Evolutionary conservation across 805 yeast genomes (phyloP).

Genomic region (Sugiyamaella chiloensis): DNA sequence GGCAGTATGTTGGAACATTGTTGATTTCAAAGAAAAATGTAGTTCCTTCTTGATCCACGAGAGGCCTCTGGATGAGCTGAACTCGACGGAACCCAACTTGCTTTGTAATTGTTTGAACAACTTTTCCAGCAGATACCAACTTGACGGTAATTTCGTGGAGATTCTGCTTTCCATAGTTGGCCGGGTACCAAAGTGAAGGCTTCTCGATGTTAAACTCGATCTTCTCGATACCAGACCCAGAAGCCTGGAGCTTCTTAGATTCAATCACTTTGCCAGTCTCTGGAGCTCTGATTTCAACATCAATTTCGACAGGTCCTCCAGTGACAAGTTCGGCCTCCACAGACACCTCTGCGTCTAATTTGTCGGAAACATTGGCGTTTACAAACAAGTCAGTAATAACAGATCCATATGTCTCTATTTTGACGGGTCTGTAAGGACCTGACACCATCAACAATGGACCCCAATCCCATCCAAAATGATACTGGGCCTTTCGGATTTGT

Average conservation of each 20-base stretch:
- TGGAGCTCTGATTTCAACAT: constrained; percentile 6
- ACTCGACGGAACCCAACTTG: constrained; percentile 40
- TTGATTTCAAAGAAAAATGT: constrained; percentile 46
- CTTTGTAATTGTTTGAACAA: constrained; percentile 23
- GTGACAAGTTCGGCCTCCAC: constrained; percentile 11
- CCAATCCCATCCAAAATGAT: constrained; percentile 61
- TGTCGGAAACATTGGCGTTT: constrained; percentile 18
- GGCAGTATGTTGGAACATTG: constrained; percentile 37
- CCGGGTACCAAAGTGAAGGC: constrained; percentile 44
- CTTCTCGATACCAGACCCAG: background rate
- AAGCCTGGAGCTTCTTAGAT: background rate
- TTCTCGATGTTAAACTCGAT: constrained; percentile 22
- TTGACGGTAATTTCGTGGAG: constrained; percentile 32
- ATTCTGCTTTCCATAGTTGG: constrained; percentile 37
- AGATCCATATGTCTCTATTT: constrained; percentile 28
- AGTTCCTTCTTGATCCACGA: constrained; percentile 36
- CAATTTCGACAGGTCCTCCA: constrained; percentile 9
- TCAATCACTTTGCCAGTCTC: background rate
- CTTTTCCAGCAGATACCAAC: constrained; percentile 5
- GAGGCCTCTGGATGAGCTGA: constrained; percentile 39
- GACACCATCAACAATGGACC: constrained; percentile 45
- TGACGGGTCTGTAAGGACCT: constrained; percentile 44
- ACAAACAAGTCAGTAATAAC: constrained; percentile 25
- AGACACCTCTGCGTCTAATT: constrained; percentile 15
- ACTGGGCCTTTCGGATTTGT: constrained; percentile 50